Base-by-base conservation (phyloP, 2,329 filamentous ascomycete genomes). In the Sporothrix humicola region DNA sequence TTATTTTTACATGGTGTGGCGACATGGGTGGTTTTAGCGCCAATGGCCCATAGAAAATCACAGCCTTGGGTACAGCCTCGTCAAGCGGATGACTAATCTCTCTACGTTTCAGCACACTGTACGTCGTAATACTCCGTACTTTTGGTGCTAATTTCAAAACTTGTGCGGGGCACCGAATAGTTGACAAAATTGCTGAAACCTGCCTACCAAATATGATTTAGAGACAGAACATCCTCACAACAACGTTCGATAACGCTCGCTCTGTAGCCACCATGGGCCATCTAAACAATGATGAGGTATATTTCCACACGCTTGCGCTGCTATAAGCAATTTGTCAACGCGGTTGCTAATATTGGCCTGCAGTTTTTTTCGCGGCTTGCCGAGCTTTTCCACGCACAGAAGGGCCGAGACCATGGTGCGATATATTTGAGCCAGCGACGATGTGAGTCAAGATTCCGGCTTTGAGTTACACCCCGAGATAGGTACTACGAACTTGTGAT, bases 371-470 rank as follows among this genome's bases (percentile, higher is more conserved):
- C 84, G 75, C 87, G 87, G 79, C 87, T 95, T 76, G 83, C 85
- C 70, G 85, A 90, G 78, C 89, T 95, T 76, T 92, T 96, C 82
- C 85, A 88, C 75, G 82, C 86, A 76, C 88, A 88, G 75, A 91
- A 91, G 79, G 85, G 88, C 79, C 90, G 90, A 80, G 88, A 91
- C 78, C 91, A 94, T 81, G 92, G 92, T 78, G 89, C 90, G 69
- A 85, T 97, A 77, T 91, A 89, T 81, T 85, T 97, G 74, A 91
- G 88, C 70, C 93, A 97, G 80, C 95, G 95, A 81, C 87, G 92
- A 83, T 82, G 92, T 93, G 85, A 76, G 87, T 79, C 75, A 86
- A 79, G 58, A 31, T 10, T 20, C 65, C 70, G 7, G 31, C 31
- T 37, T 37, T 37, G 31, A 37, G 31, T 37, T 37, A 37, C 31